phyloP scores from a whole-genome alignment of 768 basidiomycete species.

The Mycena polygramma region DNA sequence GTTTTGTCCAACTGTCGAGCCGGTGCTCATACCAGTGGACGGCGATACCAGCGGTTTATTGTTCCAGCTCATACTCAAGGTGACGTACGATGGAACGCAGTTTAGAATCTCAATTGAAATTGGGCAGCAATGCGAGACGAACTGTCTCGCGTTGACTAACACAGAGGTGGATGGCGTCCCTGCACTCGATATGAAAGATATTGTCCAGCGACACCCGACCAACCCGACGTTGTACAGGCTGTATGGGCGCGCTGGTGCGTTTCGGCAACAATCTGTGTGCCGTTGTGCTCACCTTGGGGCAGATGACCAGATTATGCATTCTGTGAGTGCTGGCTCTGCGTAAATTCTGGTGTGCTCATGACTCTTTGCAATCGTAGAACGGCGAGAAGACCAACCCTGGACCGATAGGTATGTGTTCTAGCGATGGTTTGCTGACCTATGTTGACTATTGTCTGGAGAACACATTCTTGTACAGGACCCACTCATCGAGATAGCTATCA shows the following conservation, averaged over 20 bases:
- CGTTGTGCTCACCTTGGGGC: neutral
- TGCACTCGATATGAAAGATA: slow-evolving; percentile 15
- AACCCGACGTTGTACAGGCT: slow-evolving; percentile 7
- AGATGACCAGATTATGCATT: slow-evolving; percentile 28
- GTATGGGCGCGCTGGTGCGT: slow-evolving; percentile 24
- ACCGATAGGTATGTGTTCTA: neutral
- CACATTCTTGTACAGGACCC: slow-evolving; percentile 11
- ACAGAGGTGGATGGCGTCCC: slow-evolving; percentile 18
- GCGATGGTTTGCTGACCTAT: neutral
- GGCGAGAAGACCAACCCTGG: slow-evolving; percentile 28
- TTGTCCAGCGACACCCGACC: slow-evolving; percentile 16
- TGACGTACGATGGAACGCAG: neutral
- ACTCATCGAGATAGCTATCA: slow-evolving; percentile 8
- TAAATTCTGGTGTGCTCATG: neutral
- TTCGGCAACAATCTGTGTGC: neutral
- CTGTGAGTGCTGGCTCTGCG: neutral
- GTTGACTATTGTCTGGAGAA: neutral
- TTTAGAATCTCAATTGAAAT: neutral
- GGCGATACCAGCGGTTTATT: slow-evolving; percentile 8
- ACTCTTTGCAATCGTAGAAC: neutral
- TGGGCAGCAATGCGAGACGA: neutral
- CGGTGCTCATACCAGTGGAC: slow-evolving; percentile 11
- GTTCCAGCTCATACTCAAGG: slow-evolving; percentile 23
- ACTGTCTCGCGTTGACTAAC: slow-evolving; percentile 2
- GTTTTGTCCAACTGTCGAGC: neutral